phyloP scores from a whole-genome alignment of 768 basidiomycete species.

The Sutorius australiensis region DNA sequence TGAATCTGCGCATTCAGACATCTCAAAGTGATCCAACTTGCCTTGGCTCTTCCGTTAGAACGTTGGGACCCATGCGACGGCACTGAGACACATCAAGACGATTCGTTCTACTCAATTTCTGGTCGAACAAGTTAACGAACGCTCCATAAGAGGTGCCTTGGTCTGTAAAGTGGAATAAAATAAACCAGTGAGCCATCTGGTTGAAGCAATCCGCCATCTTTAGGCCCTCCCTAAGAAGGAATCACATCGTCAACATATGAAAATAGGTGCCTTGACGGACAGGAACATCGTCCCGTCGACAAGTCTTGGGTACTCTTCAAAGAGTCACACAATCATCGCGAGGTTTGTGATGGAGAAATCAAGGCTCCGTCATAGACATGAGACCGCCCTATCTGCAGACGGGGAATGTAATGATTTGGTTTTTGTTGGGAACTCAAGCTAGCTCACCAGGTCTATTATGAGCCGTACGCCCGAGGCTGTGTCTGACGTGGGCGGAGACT shows the following conservation, averaged over 20 bases:
- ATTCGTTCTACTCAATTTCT: constrained; percentile 48
- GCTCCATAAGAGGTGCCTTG: constrained; percentile 44
- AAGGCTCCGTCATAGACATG: constrained; percentile 54
- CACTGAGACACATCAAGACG: constrained; percentile 57
- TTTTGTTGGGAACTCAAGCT: background rate
- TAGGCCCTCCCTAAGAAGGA: constrained; percentile 10
- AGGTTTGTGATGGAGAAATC: constrained; percentile 42
- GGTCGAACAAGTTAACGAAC: constrained; percentile 40
- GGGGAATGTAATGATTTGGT: background rate
- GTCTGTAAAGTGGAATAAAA: background rate
- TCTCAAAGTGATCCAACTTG: constrained; percentile 50
- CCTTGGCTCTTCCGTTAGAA: constrained; percentile 39
- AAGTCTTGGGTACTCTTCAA: constrained; percentile 37
- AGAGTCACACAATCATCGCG: constrained; percentile 49
- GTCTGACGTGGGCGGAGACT: background rate
- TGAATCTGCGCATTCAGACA: constrained; percentile 56
- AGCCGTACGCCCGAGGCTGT: background rate
- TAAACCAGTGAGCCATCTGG: constrained; percentile 26
- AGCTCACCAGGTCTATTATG: background rate
- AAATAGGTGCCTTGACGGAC: constrained; percentile 31
- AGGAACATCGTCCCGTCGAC: constrained; percentile 34
- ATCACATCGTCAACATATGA: background rate
- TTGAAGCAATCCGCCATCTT: background rate
- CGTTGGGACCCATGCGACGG: constrained; percentile 41
- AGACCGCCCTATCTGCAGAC: constrained; percentile 41